Conservation (phyloP, 805 yeast genomes). For the Lipomyces yamanashiensis region DNA sequence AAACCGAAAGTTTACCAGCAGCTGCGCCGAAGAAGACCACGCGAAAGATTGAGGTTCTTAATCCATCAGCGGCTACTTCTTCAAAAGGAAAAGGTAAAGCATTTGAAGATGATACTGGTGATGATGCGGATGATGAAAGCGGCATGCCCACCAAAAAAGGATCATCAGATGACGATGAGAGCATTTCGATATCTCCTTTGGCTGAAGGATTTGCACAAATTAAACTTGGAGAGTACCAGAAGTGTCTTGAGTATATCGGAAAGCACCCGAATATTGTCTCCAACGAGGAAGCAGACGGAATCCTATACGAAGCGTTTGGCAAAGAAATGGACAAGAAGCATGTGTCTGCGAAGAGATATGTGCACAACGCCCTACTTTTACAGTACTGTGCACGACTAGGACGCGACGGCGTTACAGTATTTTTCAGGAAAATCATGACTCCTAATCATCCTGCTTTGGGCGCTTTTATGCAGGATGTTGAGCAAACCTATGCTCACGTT, state of each 20-base stretch:
- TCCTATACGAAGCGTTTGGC: conserved; percentile 92
- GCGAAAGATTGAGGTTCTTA: conserved; percentile 46
- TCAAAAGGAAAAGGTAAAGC: conserved; percentile 10
- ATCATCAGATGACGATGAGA: conserved; percentile 33
- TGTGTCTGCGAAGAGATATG: conserved; percentile 61
- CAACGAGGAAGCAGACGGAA: conserved; percentile 86
- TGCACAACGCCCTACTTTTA: conserved; percentile 77
- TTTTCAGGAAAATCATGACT: conserved; percentile 66
- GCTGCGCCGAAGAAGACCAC: conserved; percentile 42
- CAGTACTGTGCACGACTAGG: conserved; percentile 64
- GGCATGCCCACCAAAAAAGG: background rate
- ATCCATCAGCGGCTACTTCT: conserved; percentile 34
- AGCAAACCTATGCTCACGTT: conserved; percentile 75
- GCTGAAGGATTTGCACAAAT: conserved; percentile 70
- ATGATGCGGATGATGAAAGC: conserved; percentile 16
- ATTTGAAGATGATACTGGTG: conserved; percentile 15
- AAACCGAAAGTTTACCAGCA: conserved; percentile 40
- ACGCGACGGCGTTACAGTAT: conserved; percentile 61
- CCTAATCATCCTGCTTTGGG: conserved; percentile 62
- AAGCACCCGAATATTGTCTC: conserved; percentile 68
- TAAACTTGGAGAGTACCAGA: conserved; percentile 53
- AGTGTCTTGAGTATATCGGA: conserved; percentile 58
- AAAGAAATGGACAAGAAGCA: conserved; percentile 68
- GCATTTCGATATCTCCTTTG: conserved; percentile 55
- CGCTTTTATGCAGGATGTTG: conserved; percentile 75